Percentiles rank a stretch among this genome's conserved stretches.
Evolutionary conservation across 2,329 filamentous ascomycete genomes (phyloP).

Genomic region (Cytospora leucostoma): DNA sequence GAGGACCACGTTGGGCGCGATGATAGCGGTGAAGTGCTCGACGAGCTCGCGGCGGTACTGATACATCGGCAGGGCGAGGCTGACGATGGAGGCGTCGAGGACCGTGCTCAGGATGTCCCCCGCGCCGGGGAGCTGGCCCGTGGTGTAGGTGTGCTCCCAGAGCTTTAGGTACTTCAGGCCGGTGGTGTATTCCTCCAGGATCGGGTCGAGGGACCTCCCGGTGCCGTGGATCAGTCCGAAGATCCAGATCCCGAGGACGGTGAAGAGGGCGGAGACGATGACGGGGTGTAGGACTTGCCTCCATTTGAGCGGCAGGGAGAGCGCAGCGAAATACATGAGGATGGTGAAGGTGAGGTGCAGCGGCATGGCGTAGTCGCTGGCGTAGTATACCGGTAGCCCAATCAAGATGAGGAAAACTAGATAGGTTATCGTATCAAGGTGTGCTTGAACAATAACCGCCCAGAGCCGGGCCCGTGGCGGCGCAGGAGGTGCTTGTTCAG

Average conservation of each 20-base stretch:
- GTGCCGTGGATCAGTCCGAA: constrained; percentile 48
- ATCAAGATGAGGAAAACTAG: constrained; percentile 48
- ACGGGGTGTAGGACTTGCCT: constrained; percentile 59
- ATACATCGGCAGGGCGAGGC: constrained; percentile 62
- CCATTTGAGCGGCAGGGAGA: constrained; percentile 51
- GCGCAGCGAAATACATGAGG: constrained; percentile 53
- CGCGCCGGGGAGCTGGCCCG: constrained; percentile 48
- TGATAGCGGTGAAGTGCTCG: constrained; percentile 54
- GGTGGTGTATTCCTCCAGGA: constrained; percentile 52
- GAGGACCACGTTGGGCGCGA: constrained; percentile 54
- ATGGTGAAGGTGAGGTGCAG: constrained; percentile 50
- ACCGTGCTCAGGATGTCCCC: constrained; percentile 57
- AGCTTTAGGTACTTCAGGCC: constrained; percentile 54
- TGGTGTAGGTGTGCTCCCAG: constrained; percentile 43
- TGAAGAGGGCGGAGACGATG: constrained; percentile 55
- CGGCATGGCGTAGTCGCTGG: constrained; percentile 53
- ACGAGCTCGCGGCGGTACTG: constrained; percentile 58
- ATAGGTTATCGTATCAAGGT: constrained; percentile 51
- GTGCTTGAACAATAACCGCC: constrained; percentile 48
- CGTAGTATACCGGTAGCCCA: constrained; percentile 58
- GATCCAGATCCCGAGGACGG: constrained; percentile 55
- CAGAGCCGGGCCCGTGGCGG: constrained; percentile 51
- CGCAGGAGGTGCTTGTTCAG: constrained; percentile 44
- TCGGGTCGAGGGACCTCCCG: constrained; percentile 40
- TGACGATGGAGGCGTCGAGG: constrained; percentile 60